Evolutionary conservation across 345 rosid species (phyloP), one percentile per base, ranked within the genome.

Genomic region (Lepidium didymum): DNA sequence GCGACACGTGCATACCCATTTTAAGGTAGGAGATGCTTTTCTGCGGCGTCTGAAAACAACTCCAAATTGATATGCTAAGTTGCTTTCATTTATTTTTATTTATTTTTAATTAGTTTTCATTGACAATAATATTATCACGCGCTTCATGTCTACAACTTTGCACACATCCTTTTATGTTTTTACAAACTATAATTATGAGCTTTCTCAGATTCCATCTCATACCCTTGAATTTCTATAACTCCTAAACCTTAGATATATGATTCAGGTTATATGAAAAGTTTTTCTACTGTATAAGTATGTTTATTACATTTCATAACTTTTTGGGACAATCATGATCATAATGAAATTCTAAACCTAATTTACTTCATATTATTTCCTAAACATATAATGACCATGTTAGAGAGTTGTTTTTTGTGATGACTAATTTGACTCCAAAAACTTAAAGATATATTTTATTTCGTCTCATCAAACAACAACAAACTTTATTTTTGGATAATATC

Each of bases 11-110:
- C 1, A 6, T 10, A 29, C 23, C 77, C 83, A 61, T 83, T 83
- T 81, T 77, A 81, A 81, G 87, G 83, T 67, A 15, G 10, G 62
- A 69, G 78, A 73, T 82, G 84, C 75, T 77, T 64, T 74, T 70
- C 80, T 69, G 76, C 73, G 52, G 46, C 76, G 61, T 81, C 76
- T 68, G 81, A 74, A 61, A 77, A 74, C 78, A 65, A 74, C 67
- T 56, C 53, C 73, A 74, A 64, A 56, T 53, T 49, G 70, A 64
- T 53, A 35, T 19, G 69, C 67, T 61, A 43, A 7, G 63, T 74
- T 74, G 76, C 68, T 55, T 54, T 67, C 79, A 76, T 57, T 50
- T 42, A 7, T 63, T 64, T 31, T 33, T 34, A 46, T 12, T 23
- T 10, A 36, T 7, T 16, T 54, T 33, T 14, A 7, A 5, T 10